Evolutionary conservation across 192 early-diverging fungal species (phyloP).

Genomic region (Coemansia asiatica): DNA sequence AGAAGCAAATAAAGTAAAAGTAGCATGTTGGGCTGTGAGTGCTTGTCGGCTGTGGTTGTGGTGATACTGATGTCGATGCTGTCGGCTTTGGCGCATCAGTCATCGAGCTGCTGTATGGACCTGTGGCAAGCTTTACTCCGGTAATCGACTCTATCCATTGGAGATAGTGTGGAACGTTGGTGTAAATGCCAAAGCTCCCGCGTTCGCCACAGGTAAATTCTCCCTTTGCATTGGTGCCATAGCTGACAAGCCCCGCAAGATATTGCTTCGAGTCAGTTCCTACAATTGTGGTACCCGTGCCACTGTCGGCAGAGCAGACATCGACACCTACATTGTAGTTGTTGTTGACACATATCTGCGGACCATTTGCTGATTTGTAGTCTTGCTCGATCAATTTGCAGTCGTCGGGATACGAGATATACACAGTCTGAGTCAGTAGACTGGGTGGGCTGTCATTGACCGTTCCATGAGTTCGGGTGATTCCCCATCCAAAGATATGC

Average conservation of each 20-base stretch:
- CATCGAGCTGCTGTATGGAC: not conserved
- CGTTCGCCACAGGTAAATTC: conserved; percentile 42
- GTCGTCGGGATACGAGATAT: conserved; percentile 34
- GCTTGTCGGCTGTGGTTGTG: not conserved
- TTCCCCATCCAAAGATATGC: conserved; percentile 47
- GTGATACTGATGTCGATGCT: conserved; percentile 3
- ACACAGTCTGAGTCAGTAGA: conserved; percentile 31
- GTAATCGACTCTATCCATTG: conserved; percentile 34
- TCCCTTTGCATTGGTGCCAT: conserved; percentile 28
- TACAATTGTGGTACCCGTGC: conserved; percentile 33
- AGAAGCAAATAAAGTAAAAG: conserved; percentile 41
- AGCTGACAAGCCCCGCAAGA: conserved; percentile 49
- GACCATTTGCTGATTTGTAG: conserved; percentile 32
- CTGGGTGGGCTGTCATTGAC: conserved; percentile 11
- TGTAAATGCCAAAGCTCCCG: conserved; percentile 54
- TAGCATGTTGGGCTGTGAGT: conserved; percentile 17
- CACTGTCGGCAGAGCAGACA: conserved; percentile 48
- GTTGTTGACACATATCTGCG: conserved; percentile 40
- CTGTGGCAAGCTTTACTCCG: not conserved
- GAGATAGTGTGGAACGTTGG: conserved; percentile 23
- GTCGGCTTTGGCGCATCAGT: not conserved
- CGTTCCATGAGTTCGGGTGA: conserved; percentile 22
- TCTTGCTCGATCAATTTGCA: conserved; percentile 37
- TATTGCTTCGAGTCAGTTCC: conserved; percentile 19
- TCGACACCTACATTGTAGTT: conserved; percentile 50